These are phyloP conservation scores for Chrysanthemum makinoi DNA, from an alignment of 129 eudicot species.

Conservation along the genomic window DNA sequence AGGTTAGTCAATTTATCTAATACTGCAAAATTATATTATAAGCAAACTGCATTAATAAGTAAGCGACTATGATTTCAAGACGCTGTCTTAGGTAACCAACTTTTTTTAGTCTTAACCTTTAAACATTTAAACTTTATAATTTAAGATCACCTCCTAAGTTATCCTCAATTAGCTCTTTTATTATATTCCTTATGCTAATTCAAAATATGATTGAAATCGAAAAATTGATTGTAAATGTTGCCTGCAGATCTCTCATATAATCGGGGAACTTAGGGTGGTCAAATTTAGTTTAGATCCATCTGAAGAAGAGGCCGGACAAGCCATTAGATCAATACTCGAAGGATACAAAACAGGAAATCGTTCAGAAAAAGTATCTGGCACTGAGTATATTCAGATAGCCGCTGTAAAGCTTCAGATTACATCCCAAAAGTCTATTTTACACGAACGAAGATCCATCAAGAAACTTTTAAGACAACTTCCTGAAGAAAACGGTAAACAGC, in stretches of 20 bases:
- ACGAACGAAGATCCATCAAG: constrained; percentile 65
- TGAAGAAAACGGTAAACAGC: constrained; percentile 28
- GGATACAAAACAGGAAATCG: constrained; percentile 29
- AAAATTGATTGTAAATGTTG: constrained; percentile 16
- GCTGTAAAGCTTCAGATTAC: constrained; percentile 56
- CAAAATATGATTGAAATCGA: neutral
- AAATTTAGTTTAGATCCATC: constrained; percentile 49
- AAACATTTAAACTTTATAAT: too few species aligned
- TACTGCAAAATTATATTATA: neutral
- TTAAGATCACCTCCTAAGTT: too few species aligned
- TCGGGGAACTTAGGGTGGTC: constrained; percentile 39
- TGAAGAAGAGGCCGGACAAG: constrained; percentile 75
- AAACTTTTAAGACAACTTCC: constrained; percentile 39
- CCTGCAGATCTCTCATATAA: constrained; percentile 57
- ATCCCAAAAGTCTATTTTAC: constrained; percentile 50
- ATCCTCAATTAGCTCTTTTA: too few species aligned
- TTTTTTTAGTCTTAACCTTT: neutral
- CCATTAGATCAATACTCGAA: constrained; percentile 42
- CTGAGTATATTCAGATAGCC: constrained; percentile 43
- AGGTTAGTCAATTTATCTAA: constrained; percentile 46
- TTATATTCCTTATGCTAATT: neutral
- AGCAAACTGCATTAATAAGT: too few species aligned
- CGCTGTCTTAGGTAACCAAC: neutral
- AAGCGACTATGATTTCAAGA: too few species aligned
- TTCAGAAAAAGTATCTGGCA: constrained; percentile 39